phyloP scores from a whole-genome alignment of 2,329 filamentous ascomycete species.

The Thelonectria olida region DNA sequence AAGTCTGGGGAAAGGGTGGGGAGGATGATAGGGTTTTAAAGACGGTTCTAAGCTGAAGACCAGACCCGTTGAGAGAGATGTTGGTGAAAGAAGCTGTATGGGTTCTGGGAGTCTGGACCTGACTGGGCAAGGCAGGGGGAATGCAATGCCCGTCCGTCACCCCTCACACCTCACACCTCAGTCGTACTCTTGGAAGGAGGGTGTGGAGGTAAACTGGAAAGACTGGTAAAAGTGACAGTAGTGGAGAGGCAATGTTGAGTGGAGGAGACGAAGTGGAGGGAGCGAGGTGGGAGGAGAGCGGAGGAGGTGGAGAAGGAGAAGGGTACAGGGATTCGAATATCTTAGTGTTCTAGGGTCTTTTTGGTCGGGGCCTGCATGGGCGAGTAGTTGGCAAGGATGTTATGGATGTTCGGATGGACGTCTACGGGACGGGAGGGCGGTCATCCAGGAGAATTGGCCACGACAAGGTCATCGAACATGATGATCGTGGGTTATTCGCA shows the following conservation, averaged over 20 bases:
- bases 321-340: slow-evolving; percentile 23
- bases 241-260: slow-evolving; percentile 20
- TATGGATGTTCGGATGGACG: slow-evolving; percentile 20
- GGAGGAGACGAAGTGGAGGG: slow-evolving; percentile 29
- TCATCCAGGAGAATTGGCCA: slow-evolving; percentile 3
- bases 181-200: slow-evolving; percentile 1
- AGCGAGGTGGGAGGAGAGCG: slow-evolving; percentile 25
- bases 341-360: slow-evolving; percentile 26
- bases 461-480: slow-evolving; percentile 6
- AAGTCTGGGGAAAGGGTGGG: slow-evolving; percentile 30
- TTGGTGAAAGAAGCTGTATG: slow-evolving; percentile 2
- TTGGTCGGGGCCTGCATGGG: slow-evolving; percentile 14
- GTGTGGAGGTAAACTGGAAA: slow-evolving; percentile 18
- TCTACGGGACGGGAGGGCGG: slow-evolving; percentile 9
- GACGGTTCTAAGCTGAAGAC: slow-evolving; percentile 18
- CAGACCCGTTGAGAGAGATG: slow-evolving; percentile 17
- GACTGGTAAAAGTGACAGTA: slow-evolving; percentile 1
- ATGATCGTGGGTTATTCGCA: slow-evolving; percentile 12
- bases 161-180: slow-evolving; percentile 1
- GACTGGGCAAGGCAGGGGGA: slow-evolving; percentile 20
- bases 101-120: slow-evolving; percentile 21
- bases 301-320: slow-evolving; percentile 28
- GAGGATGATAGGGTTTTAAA: slow-evolving; percentile 38
- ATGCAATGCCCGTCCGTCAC: slow-evolving; percentile 18
- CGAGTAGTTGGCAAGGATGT: slow-evolving; percentile 20